These are phyloP conservation scores for Leccinum subrobustum DNA, from an alignment of 1,284 basidiomycete species.

Conservation along the genomic window DNA sequence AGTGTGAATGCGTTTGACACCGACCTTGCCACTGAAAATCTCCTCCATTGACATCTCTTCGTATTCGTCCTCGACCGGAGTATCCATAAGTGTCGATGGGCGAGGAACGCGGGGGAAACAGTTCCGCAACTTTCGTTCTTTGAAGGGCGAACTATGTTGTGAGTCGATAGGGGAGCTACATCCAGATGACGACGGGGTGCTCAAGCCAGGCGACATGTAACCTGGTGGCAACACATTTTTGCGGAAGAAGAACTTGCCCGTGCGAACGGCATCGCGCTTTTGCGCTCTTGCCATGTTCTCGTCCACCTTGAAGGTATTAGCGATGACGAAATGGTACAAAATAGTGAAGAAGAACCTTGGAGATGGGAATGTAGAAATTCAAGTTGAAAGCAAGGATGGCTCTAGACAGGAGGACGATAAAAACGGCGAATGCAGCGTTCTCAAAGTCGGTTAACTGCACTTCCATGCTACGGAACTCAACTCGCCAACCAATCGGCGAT, in stretches of 20 bases:
- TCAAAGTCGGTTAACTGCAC: slow-evolving; percentile 99
- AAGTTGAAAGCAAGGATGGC: slow-evolving; percentile 90
- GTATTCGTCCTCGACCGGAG: slow-evolving; percentile 78
- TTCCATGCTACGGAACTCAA: slow-evolving; percentile 99
- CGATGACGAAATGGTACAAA: neutral
- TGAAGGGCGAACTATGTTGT: slow-evolving; percentile 36
- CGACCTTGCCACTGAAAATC: slow-evolving; percentile 90
- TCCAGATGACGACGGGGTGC: slow-evolving; percentile 51
- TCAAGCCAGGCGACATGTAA: slow-evolving; percentile 39
- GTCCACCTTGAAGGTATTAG: slow-evolving; percentile 68
- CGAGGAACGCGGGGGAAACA: slow-evolving; percentile 62
- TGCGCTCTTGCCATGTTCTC: slow-evolving; percentile 96
- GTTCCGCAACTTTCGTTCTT: slow-evolving; percentile 67
- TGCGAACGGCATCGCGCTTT: slow-evolving; percentile 72
- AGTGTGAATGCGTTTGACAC: slow-evolving; percentile 10
- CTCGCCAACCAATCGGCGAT: slow-evolving; percentile 94
- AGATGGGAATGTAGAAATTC: slow-evolving; percentile 97
- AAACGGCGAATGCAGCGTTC: slow-evolving; percentile 95
- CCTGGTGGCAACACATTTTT: slow-evolving; percentile 78
- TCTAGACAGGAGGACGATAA: slow-evolving; percentile 90
- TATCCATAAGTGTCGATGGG: slow-evolving; percentile 42
- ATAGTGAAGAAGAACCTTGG: slow-evolving; percentile 61
- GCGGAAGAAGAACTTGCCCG: slow-evolving; percentile 87
- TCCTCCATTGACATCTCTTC: slow-evolving; percentile 92
- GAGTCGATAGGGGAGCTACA: slow-evolving; percentile 46